Conservation (phyloP, 108 stramenopile species). For the Nannochloropsis salina region DNA sequence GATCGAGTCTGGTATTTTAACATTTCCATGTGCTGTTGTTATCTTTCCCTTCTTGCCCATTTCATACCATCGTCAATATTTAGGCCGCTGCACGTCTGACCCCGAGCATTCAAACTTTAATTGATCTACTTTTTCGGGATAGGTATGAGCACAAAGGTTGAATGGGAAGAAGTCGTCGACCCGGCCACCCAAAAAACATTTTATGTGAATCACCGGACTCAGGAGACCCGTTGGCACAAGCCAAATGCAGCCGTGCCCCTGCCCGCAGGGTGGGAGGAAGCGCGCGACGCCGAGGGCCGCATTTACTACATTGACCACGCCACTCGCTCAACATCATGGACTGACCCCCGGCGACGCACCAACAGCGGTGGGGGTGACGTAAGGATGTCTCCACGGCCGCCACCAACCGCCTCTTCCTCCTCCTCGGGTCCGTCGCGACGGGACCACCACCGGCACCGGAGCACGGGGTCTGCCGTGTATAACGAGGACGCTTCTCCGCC, state of each 20-base stretch:
- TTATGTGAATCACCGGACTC: not conserved
- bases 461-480: not conserved
- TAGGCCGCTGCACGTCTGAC: not conserved
- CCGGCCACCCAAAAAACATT: not conserved
- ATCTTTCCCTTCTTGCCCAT: constrained; percentile 1
- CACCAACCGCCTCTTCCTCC: not conserved
- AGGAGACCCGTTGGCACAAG: constrained; percentile 19
- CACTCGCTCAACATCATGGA: constrained; percentile 24
- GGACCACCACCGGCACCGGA: not conserved
- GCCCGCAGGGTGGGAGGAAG: not conserved
- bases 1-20: no score
- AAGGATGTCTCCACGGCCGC: not conserved
- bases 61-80: not conserved
- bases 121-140: not conserved
- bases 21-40: not conserved
- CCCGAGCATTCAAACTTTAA: not conserved
- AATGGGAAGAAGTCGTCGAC: not conserved
- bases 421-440: not conserved
- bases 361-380: not conserved
- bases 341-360: not conserved
- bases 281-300: constrained; percentile 22
- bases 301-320: constrained; percentile 23
- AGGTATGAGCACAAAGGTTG: not conserved
- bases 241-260: not conserved
- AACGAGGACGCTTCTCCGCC: not conserved